phyloP scores from a whole-genome alignment of 768 basidiomycete species.

The Boletus rubescentipes region DNA sequence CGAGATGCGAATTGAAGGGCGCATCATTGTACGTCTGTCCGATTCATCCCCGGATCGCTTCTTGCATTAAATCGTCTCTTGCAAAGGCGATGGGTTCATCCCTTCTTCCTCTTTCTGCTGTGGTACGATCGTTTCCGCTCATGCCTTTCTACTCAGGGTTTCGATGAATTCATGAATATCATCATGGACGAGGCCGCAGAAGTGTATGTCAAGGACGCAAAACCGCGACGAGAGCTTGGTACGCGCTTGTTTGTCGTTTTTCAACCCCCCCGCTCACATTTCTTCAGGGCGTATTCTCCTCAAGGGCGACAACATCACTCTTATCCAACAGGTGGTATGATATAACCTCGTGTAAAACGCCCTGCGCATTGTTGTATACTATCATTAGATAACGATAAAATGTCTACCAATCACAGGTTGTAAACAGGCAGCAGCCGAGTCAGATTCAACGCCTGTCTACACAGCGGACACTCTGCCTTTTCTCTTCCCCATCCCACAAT shows the following conservation, averaged over 20 bases:
- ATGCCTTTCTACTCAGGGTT: slow-evolving; percentile 60
- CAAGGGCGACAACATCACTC: slow-evolving; percentile 98
- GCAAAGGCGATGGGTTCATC: slow-evolving; percentile 35
- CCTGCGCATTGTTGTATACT: slow-evolving; percentile 23
- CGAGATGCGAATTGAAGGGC: slow-evolving; percentile 95
- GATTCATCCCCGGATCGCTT: slow-evolving; percentile 25
- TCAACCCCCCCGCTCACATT: background rate
- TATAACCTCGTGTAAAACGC: slow-evolving; percentile 17
- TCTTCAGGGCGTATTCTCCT: slow-evolving; percentile 84
- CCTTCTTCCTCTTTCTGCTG: background rate
- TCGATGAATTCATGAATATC: slow-evolving; percentile 99
- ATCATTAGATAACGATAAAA: slow-evolving; percentile 5
- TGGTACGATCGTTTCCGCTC: slow-evolving; percentile 19
- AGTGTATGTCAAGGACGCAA: slow-evolving; percentile 86
- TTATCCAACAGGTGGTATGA: slow-evolving; percentile 72
- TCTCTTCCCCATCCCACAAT: slow-evolving; percentile 88
- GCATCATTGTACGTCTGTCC: slow-evolving; percentile 79
- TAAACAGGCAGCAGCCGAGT: slow-evolving; percentile 76
- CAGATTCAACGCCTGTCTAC: slow-evolving; percentile 72
- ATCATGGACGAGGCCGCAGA: slow-evolving; percentile 93
- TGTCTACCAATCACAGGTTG: slow-evolving; percentile 58
- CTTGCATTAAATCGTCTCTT: slow-evolving; percentile 41
- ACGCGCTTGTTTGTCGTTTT: slow-evolving; percentile 24
- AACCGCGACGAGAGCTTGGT: slow-evolving; percentile 86
- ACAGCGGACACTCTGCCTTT: slow-evolving; percentile 88